Evolutionary conservation across 2,329 filamentous ascomycete genomes (phyloP), one percentile per base, ranked within the genome.

Genomic region (Colletotrichum theobromicola): DNA sequence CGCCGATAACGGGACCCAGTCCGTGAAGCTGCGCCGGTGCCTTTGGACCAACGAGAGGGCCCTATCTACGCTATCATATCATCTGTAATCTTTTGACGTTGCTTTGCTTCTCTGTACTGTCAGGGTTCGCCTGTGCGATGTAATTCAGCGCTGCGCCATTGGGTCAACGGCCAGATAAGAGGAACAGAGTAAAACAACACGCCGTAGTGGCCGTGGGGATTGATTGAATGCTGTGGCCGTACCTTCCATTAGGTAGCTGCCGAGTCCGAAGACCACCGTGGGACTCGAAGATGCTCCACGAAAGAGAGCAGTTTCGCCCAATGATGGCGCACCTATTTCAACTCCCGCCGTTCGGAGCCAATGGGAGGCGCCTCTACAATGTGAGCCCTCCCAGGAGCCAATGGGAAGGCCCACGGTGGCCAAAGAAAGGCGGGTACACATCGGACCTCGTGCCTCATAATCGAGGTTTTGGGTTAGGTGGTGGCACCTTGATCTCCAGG

Each of bases 271-370:
- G 34, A 30, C 50, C n/a, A 32, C 15, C 30, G 37, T 50, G 42
- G 30, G 42, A 46, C 42, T 46, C 18, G 42, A 46, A 46, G 58
- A 50, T n/a, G 32, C 53, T n/a, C 46, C 37, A 28, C 42, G 46
- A 18, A n/a, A 30, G 18, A 32, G 13, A 24, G 32, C 21, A 18
- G 70, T 21, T 37, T 66, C 16, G 30, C 35, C 73, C 73, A 75
- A 75, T 75, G 64, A 73, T 53, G 70, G 61, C 35, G 69, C 60
- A 16, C 21, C 10, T 55, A 74, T 69, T 74, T 69, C 35, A 58
- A 74, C 63, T 65, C 26, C 70, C 57, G 32, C 62, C 46, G n/a
- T 18, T 74, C 62, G 62, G 62, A 37, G 7, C 72, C 72, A 74
- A 74, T 72, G 28, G 53, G 67, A 46, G 9, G 2, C 5, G 5